These are phyloP conservation scores for Cytospora paraplurivora DNA, from an alignment of 2,329 filamentous ascomycete genomes.

Conservation along the genomic window DNA sequence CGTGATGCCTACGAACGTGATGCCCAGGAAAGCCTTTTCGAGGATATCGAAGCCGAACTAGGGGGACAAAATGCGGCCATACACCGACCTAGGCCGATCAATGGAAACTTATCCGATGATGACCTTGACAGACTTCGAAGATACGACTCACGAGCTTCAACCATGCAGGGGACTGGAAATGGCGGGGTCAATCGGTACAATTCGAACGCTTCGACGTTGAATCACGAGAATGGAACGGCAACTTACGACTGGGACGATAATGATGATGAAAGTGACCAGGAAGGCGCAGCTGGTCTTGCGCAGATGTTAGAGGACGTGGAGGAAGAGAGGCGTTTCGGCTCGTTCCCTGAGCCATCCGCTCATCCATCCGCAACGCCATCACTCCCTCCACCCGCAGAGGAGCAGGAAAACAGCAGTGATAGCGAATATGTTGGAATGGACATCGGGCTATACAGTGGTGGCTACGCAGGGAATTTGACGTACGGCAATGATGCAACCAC, in stretches of 20 bases:
- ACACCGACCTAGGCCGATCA: slow-evolving; percentile 45
- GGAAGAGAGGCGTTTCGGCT: slow-evolving; percentile 67
- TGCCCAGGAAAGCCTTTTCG: slow-evolving; percentile 56
- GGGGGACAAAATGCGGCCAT: slow-evolving; percentile 44
- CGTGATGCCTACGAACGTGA: slow-evolving; percentile 49
- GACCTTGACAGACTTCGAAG: slow-evolving; percentile 51
- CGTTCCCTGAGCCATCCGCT: slow-evolving; percentile 42
- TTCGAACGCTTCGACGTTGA: slow-evolving; percentile 46
- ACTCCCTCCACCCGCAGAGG: slow-evolving; percentile 52
- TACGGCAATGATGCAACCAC: slow-evolving; percentile 54
- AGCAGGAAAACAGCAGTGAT: slow-evolving; percentile 60
- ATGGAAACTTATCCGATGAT: slow-evolving; percentile 51
- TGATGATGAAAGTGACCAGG: slow-evolving; percentile 81
- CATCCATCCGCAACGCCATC: slow-evolving; percentile 38
- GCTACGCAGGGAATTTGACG: slow-evolving; percentile 57
- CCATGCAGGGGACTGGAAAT: slow-evolving; percentile 41
- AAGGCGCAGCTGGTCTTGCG: slow-evolving; percentile 80
- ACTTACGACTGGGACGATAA: slow-evolving; percentile 48
- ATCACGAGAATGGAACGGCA: slow-evolving; percentile 42
- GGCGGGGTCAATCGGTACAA: slow-evolving; percentile 44
- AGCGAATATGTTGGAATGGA: slow-evolving; percentile 72
- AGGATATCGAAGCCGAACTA: slow-evolving; percentile 60
- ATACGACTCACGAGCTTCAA: slow-evolving; percentile 55
- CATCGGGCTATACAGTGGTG: slow-evolving; percentile 72
- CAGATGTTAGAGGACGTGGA: slow-evolving; percentile 84